Conservation (phyloP, 306 rosid species). For the Malus orientalis region DNA sequence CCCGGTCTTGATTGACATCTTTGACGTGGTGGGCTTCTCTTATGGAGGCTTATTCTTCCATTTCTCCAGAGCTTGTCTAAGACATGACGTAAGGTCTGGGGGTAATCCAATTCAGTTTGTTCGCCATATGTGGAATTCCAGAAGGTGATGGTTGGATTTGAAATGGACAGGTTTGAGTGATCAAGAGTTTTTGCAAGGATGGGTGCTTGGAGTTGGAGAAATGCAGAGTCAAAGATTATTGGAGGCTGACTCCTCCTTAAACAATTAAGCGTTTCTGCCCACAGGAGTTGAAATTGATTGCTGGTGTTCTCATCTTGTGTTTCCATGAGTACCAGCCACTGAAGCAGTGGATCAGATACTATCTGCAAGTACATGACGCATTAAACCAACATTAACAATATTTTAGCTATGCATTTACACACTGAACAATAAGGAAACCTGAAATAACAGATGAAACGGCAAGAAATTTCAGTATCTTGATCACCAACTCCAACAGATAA, state of each 20-base stretch:
- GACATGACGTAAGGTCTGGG: slow-evolving; percentile 49
- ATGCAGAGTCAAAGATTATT: slow-evolving; percentile 46
- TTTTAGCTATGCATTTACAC: background rate
- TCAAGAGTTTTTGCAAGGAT: slow-evolving; percentile 68
- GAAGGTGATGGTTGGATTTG: slow-evolving; percentile 54
- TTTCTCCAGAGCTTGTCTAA: slow-evolving; percentile 63
- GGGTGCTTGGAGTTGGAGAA: slow-evolving; percentile 53
- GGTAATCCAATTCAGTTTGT: slow-evolving; percentile 50
- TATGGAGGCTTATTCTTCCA: slow-evolving; percentile 58
- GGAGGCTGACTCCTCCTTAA: slow-evolving; percentile 54
- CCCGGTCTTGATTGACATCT: slow-evolving; percentile 31
- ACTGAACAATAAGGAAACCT: background rate
- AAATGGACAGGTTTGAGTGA: slow-evolving; percentile 56
- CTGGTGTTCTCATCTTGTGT: slow-evolving; percentile 34
- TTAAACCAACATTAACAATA: background rate
- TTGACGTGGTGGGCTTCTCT: slow-evolving; percentile 42
- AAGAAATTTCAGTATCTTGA: slow-evolving; percentile 26
- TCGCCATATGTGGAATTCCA: slow-evolving; percentile 74
- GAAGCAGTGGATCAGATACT: slow-evolving; percentile 50
- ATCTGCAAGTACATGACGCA: slow-evolving; percentile 31
- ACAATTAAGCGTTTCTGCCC: slow-evolving; percentile 53
- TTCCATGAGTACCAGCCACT: slow-evolving; percentile 51
- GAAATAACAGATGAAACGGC: background rate
- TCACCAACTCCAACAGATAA: background rate
- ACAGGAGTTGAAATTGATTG: slow-evolving; percentile 40